Conservation (phyloP, 2,329 filamentous ascomycete species). For the Ascochyta lentis region DNA sequence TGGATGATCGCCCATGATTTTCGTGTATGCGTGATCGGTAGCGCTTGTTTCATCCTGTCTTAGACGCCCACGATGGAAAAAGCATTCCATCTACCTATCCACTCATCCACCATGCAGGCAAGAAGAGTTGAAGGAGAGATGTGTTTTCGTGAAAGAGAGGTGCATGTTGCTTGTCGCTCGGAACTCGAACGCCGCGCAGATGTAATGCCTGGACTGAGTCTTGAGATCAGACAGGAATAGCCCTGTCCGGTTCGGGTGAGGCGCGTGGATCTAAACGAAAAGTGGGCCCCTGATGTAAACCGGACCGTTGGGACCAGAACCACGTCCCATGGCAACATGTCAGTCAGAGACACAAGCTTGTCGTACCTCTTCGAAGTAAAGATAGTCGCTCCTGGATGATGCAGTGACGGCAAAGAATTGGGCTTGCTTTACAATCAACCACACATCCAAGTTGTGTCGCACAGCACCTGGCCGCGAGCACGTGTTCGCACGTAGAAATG, state of each 20-base stretch:
- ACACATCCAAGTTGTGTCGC: too few species aligned
- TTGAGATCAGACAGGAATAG: conserved; percentile 5
- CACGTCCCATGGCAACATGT: conserved; percentile 14
- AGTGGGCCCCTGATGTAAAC: conserved; percentile 1
- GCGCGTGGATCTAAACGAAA: conserved; percentile 12
- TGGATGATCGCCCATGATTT: conserved; percentile 8
- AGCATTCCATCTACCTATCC: too few species aligned
- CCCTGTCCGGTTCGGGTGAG: conserved; percentile 8
- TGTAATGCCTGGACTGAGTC: background rate
- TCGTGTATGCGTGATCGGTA: background rate
- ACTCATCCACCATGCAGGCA: background rate
- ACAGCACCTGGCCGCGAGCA: conserved; percentile 2
- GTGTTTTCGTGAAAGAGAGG: background rate
- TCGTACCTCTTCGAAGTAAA: background rate
- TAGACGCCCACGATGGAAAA: background rate
- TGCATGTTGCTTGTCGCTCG: background rate
- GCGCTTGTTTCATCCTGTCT: conserved; percentile 12
- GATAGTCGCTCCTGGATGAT: background rate
- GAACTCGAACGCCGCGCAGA: background rate
- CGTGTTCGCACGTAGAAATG: conserved; percentile 19
- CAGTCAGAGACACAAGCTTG: conserved; percentile 13
- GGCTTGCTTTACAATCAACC: too few species aligned
- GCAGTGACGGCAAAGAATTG: background rate
- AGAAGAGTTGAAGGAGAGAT: background rate
- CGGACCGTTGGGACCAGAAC: conserved; percentile 9